Base-by-base conservation (phyloP, 441 rosid genomes). In the Corymbia calophylla region DNA sequence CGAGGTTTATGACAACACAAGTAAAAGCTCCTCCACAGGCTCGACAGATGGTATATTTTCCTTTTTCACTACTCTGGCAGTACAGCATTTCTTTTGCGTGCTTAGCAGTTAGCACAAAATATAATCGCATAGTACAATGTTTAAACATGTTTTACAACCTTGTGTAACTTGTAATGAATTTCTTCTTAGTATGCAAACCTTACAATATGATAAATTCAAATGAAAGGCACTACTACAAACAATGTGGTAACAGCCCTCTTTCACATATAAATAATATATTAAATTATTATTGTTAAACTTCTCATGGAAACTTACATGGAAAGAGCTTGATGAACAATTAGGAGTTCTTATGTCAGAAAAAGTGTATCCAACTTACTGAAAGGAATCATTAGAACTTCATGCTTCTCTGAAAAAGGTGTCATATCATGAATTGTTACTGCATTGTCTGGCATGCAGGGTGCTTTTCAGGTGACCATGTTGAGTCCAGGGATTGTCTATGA, bases 401-500 rank as follows among this genome's bases (percentile, higher is more conserved):
- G 84, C 53, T 77, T 13, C 84, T 44, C 84, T 44, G 84, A 35
- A 19, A 60, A 87, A 62, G 47, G 47, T 54, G 62, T 54, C 88
- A 70, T 58, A 91, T 88, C 82, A 89, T 86, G 55, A n/a, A 64
- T 29, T 89, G 62, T 82, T 89, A 73, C 58, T 87, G 29, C 91
- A 44, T 77, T 15, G 68, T 92, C 77, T 70, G 64, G 87, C 53
- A 80, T 94, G 93, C 95, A 98, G 99, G 97, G 96, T 47, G 93
- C 96, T 58, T 93, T 96, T 91, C 92, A 94, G 90, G 93, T 97
- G 49, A 89, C 96, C 15, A 91, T 96, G 92, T 93, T 94, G 14
- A 98, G 99, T 92, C 99, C 99, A 86, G 99, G 99, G 88, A 92
- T 97, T 93, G 94, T 98, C 53, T 95, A 94, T 92, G 99, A 97